Percentiles rank a stretch among this genome's conserved stretches.
Evolutionary conservation across 306 rosid species (phyloP).

Genomic region (Amphicarpaea edgeworthii): DNA sequence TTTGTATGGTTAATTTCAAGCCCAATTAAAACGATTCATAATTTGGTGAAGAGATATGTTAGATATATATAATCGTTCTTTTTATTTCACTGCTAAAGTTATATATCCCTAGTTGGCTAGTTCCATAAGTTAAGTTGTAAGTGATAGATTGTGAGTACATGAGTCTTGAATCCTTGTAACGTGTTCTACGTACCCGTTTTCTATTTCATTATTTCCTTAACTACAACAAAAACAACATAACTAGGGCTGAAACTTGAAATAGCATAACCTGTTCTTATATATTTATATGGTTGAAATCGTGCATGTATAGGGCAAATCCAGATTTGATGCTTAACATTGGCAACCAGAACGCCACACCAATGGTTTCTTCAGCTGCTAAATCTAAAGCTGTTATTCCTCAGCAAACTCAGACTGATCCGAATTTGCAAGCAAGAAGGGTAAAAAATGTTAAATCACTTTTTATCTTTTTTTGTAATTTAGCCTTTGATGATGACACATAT

Average conservation of each 20-base stretch:
- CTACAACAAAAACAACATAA: not conserved
- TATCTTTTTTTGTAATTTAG: not conserved
- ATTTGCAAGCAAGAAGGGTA: not conserved
- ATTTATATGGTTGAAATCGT: slow-evolving; percentile 3
- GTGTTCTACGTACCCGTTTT: not conserved
- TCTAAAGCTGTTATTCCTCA: not conserved
- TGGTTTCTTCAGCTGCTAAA: not conserved
- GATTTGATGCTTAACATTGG: not conserved
- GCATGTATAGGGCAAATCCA: not conserved
- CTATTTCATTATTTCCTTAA: not conserved
- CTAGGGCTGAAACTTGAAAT: not conserved
- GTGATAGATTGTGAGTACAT: not conserved
- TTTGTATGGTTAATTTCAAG: not conserved
- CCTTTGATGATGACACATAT: not conserved
- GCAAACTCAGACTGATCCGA: not conserved
- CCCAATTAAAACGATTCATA: not conserved
- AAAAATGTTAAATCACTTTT: slow-evolving; percentile 16
- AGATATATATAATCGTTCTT: not conserved
- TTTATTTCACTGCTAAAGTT: not conserved
- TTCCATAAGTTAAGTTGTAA: not conserved
- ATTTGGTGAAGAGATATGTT: not conserved
- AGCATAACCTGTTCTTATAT: too few species aligned
- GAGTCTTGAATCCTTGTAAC: not conserved
- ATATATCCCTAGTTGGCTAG: too few species aligned
- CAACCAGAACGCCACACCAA: not conserved